Conservation (phyloP, 352 stramenopile species). For the Phytophthora pluvialis region DNA sequence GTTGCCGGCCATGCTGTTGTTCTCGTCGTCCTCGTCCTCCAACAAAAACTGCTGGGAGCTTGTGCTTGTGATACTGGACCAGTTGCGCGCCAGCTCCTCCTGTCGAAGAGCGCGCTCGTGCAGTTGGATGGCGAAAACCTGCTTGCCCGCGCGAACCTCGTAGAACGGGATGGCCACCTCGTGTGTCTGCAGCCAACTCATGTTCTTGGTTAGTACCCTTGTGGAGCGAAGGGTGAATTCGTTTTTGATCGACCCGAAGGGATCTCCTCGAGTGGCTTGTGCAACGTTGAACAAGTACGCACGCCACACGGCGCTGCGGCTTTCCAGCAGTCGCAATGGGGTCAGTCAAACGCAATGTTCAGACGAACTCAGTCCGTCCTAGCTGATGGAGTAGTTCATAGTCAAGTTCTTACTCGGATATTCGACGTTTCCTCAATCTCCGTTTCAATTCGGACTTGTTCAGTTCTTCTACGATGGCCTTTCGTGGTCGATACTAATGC, state of each 20-base stretch:
- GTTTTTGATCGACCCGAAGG: slow-evolving; percentile 25
- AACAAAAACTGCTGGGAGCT: slow-evolving; percentile 34
- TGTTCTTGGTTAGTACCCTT: slow-evolving; percentile 29
- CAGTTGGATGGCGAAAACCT: slow-evolving; percentile 57
- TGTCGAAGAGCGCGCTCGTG: slow-evolving; percentile 35
- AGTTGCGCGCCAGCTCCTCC: slow-evolving; percentile 36
- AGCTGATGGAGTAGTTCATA: slow-evolving; percentile 15
- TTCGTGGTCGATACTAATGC: too few relatives aligned
- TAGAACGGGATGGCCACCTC: slow-evolving; percentile 53
- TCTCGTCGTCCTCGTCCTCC: slow-evolving; percentile 22
- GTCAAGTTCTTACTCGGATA: slow-evolving; percentile 15
- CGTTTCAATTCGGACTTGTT: slow-evolving; percentile 17
- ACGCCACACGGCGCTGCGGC: slow-evolving; percentile 21
- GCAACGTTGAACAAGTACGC: slow-evolving; percentile 14
- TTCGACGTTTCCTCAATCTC: slow-evolving; percentile 28
- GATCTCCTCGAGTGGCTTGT: neutral
- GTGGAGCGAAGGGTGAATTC: slow-evolving; percentile 28
- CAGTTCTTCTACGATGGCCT: slow-evolving; percentile 20
- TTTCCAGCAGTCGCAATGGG: slow-evolving; percentile 29
- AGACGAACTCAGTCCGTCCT: slow-evolving; percentile 22
- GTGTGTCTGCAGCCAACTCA: slow-evolving; percentile 69
- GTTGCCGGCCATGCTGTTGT: slow-evolving; percentile 17
- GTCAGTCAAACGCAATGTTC: too few relatives aligned
- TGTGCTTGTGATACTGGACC: slow-evolving; percentile 37
- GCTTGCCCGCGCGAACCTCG: slow-evolving; percentile 47